These are phyloP conservation scores for Solanum habrochaites DNA, from an alignment of 257 asterid species.

Conservation along the genomic window DNA sequence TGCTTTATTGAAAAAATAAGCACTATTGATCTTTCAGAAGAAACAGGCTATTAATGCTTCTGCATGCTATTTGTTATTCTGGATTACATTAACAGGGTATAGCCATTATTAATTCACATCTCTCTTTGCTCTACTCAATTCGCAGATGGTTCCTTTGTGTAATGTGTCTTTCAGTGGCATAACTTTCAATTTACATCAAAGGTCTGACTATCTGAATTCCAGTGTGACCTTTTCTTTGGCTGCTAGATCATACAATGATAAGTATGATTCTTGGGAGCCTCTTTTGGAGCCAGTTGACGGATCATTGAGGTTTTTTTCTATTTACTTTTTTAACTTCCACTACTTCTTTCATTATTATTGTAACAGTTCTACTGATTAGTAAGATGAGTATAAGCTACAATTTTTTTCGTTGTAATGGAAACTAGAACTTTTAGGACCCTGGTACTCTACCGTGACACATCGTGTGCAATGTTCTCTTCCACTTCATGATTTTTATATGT, in stretches of 20 bases:
- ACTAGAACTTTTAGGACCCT: not conserved
- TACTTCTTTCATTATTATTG: not conserved
- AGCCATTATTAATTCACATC: not conserved
- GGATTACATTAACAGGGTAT: not conserved
- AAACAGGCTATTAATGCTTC: not conserved
- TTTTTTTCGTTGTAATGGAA: not conserved
- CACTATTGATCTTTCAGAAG: not conserved
- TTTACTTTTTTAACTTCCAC: not conserved
- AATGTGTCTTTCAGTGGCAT: slow-evolving; percentile 74
- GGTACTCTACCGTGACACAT: not conserved
- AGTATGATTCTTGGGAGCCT: slow-evolving; percentile 98
- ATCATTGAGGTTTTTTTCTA: slow-evolving; percentile 50
- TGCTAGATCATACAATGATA: slow-evolving; percentile 85
- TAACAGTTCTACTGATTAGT: not conserved
- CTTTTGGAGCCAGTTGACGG: slow-evolving; percentile 88
- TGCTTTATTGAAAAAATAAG: not conserved
- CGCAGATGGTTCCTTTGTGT: slow-evolving; percentile 93
- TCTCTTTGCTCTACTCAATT: slow-evolving; percentile 14
- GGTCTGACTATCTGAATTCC: slow-evolving; percentile 48
- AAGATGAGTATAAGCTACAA: not conserved
- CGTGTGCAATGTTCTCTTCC: not conserved
- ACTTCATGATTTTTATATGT: not conserved
- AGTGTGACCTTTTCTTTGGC: slow-evolving; percentile 60
- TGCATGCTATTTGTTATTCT: not conserved
- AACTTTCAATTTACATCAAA: slow-evolving; percentile 57